Evolutionary conservation across 1,139 yeast genomes (phyloP).

Genomic region (Komagataea norvegica): DNA sequence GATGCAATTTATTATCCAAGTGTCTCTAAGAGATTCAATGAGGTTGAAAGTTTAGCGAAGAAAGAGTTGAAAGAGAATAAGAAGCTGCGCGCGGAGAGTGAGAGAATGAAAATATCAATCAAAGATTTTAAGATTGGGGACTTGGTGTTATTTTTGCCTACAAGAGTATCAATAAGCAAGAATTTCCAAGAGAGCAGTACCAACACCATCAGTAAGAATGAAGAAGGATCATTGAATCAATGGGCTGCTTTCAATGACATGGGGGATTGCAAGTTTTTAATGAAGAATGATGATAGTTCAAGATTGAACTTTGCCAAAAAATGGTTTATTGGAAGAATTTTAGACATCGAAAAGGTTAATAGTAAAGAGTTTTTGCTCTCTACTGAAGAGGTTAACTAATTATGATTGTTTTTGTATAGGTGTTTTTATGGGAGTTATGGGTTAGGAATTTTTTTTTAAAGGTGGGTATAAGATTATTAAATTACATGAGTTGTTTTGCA

Average conservation of each 20-base stretch:
- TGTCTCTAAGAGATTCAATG: constrained; percentile 73
- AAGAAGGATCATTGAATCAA: constrained; percentile 32
- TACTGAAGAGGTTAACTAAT: constrained; percentile 16
- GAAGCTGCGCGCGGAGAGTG: constrained; percentile 41
- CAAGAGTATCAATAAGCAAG: constrained; percentile 37
- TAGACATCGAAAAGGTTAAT: constrained; percentile 39
- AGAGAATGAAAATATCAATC: constrained; percentile 54
- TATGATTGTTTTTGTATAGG: neutral
- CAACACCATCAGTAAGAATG: constrained; percentile 23
- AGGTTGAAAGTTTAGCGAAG: constrained; percentile 89
- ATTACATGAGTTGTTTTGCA: too few relatives aligned
- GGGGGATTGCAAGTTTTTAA: constrained; percentile 73
- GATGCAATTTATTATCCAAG: constrained; percentile 56
- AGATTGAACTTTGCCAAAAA: constrained; percentile 40
- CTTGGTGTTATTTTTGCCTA: constrained; percentile 77
- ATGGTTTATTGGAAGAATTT: constrained; percentile 68
- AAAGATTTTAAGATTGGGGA: constrained; percentile 65
- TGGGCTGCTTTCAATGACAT: constrained; percentile 81
- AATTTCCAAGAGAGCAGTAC: too few relatives aligned
- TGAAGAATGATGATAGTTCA: constrained; percentile 34
- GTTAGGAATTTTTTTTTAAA: neutral
- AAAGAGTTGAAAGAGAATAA: constrained; percentile 75
- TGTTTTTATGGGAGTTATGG: neutral
- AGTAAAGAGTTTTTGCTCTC: constrained; percentile 19
- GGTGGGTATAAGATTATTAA: too few relatives aligned